Base-by-base conservation (phyloP, 2,329 filamentous ascomycete genomes). In the Exophiala mesophila region DNA sequence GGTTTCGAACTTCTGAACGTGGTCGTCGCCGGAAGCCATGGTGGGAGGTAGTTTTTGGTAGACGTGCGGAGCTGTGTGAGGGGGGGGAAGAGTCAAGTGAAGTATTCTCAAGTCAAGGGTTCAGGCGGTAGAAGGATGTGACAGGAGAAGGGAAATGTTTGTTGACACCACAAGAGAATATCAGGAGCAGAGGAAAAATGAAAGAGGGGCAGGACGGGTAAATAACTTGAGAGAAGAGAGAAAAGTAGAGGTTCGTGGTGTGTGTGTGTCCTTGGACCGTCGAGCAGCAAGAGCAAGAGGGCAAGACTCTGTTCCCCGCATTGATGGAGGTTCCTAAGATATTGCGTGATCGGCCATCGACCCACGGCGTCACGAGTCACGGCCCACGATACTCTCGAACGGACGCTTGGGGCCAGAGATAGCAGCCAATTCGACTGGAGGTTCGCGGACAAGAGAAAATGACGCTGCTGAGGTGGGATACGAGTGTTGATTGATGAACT, bases 1-100 rank as follows among this genome's bases (percentile, higher is more conserved):
- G 47, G 86, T 92, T 72, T 90, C 86, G 57, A 92, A 92, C 64
- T 82, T 77, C 50, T 59, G 63, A 16, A 55, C 50, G 38, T 57
- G 58, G 44, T 63, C 56, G 41, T 60, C 54, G 23, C 23, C 23
- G 17, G 58, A 52, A 17, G 63, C 56, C 64, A 68, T 68, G 38
- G 36, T 57, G 47, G 9, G 23, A 7, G 23, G 23, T n/a, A n/a
- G n/a, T n/a, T n/a, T n/a, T n/a, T n/a, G n/a, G n/a, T n/a, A n/a
- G n/a, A n/a, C n/a, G n/a, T n/a, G n/a, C 6, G 23, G 23, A 12
- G 6, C 12, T 26, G 23, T 26, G 23, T 26, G 23, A 26, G 23
- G 23, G 23, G 23, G 12, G n/a, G n/a, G n/a, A n/a, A n/a, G n/a
- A n/a, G n/a, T n/a, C n/a, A n/a, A n/a, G n/a, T n/a, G n/a, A n/a